A percentile compares a stretch with the other conserved stretches of the same genome.
Evolutionary conservation across 164 flowering plant genomes (phyloP).

Genomic region (Amborella trichopoda): DNA sequence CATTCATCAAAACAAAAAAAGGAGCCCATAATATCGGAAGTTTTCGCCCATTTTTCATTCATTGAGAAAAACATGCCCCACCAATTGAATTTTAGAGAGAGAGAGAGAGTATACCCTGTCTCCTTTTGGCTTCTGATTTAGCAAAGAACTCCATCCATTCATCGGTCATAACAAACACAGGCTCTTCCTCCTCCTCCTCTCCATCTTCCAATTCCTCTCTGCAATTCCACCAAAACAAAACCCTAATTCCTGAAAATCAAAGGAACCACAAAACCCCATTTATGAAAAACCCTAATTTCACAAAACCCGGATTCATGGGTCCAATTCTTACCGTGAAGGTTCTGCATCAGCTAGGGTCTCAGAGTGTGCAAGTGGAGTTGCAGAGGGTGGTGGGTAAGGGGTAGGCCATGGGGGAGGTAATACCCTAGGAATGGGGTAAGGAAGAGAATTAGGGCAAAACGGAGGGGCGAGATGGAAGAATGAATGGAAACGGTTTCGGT

Average conservation of each 20-base stretch:
- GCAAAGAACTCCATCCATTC: constrained; percentile 82
- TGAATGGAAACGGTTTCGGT: not conserved
- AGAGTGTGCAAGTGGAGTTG: not conserved
- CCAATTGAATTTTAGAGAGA: no score
- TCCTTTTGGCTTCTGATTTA: constrained; percentile 56
- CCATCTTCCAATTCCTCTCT: no score
- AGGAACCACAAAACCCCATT: not conserved
- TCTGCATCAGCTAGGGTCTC: not conserved
- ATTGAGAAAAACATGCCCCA: no score
- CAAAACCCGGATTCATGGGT: not conserved
- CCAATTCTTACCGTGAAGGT: not conserved
- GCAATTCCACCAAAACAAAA: not conserved
- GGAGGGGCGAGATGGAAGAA: not conserved
- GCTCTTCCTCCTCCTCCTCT: constrained; percentile 45
- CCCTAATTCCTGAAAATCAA: not conserved
- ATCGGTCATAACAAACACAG: constrained; percentile 53
- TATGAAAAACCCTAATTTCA: not conserved
- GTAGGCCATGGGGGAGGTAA: not conserved
- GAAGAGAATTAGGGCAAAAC: not conserved
- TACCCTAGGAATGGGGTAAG: not conserved
- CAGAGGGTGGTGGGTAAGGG: not conserved
- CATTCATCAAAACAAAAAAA: no score
- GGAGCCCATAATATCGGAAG: no score
- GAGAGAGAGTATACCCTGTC: constrained; percentile 18
- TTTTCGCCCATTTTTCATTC: no score